These are phyloP conservation scores for Calonectria naviculata DNA, from an alignment of 2,329 filamentous ascomycete genomes.

Conservation along the genomic window DNA sequence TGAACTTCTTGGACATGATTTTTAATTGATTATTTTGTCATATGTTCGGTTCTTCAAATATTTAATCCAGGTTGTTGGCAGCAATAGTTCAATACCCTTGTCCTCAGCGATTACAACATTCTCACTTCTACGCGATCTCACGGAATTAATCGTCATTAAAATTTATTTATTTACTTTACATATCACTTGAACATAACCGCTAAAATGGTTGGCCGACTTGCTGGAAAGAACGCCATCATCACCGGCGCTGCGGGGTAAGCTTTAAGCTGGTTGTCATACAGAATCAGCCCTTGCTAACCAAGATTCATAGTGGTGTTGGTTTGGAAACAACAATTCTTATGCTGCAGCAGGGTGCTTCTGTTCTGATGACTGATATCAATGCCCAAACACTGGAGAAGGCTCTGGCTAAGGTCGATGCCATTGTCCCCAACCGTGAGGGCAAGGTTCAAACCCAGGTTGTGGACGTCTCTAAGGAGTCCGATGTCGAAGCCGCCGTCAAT, in stretches of 20 bases:
- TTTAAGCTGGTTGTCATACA: neutral
- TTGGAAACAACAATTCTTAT: slow-evolving; percentile 93
- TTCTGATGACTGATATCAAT: slow-evolving; percentile 89
- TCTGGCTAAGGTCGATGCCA: slow-evolving; percentile 77
- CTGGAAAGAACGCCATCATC: slow-evolving; percentile 75
- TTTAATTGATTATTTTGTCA: neutral
- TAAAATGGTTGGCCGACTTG: slow-evolving; percentile 59
- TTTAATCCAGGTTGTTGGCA: neutral
- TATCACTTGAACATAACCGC: neutral
- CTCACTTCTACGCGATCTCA: neutral
- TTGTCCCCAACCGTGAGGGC: slow-evolving; percentile 71
- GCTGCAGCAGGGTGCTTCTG: slow-evolving; percentile 85
- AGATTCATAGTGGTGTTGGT: slow-evolving; percentile 80
- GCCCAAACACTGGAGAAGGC: slow-evolving; percentile 81
- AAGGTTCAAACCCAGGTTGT: slow-evolving; percentile 69
- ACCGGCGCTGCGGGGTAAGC: slow-evolving; percentile 88
- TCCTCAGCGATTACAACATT: neutral
- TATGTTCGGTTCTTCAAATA: neutral
- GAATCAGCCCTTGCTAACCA: slow-evolving; percentile 8
- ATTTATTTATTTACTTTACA: neutral
- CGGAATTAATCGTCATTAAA: neutral
- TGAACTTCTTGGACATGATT: neutral
- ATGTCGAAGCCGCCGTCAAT: slow-evolving; percentile 81
- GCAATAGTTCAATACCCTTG: neutral
- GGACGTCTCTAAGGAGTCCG: slow-evolving; percentile 88